phyloP scores from a whole-genome alignment of 345 rosid species.

The Lenwebbia sp. region DNA sequence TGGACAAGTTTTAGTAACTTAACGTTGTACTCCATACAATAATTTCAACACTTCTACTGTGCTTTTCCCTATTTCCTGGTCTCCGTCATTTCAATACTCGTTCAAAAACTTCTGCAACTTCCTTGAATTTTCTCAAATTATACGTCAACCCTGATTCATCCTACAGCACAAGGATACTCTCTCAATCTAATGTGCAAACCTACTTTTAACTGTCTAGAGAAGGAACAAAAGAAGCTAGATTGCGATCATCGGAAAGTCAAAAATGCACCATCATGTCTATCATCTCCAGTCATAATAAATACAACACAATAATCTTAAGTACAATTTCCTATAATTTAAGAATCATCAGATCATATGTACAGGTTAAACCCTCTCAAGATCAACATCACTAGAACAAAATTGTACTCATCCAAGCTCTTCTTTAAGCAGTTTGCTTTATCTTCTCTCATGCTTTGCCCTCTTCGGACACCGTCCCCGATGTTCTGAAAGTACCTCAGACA shows the following conservation, averaged over 20 bases:
- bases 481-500: conserved; percentile 27
- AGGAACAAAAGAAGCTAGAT: neutral
- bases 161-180: neutral
- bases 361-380: neutral
- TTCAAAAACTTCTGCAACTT: neutral
- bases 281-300: neutral
- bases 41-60: neutral
- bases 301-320: neutral
- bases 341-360: neutral
- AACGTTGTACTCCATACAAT: neutral
- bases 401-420: neutral
- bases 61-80: neutral
- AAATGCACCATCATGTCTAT: neutral
- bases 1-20: neutral
- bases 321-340: neutral
- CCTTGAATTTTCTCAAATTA: neutral
- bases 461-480: conserved; percentile 20
- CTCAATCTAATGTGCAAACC: neutral
- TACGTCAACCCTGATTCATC: neutral
- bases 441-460: conserved; percentile 11
- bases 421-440: neutral
- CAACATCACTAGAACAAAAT: neutral
- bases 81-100: neutral
- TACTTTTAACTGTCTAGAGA: neutral
- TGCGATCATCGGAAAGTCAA: neutral